Percentiles rank a stretch among this genome's conserved stretches.
Evolutionary conservation across 345 rosid genomes (phyloP).

Genomic region (Luvunga scandens): DNA sequence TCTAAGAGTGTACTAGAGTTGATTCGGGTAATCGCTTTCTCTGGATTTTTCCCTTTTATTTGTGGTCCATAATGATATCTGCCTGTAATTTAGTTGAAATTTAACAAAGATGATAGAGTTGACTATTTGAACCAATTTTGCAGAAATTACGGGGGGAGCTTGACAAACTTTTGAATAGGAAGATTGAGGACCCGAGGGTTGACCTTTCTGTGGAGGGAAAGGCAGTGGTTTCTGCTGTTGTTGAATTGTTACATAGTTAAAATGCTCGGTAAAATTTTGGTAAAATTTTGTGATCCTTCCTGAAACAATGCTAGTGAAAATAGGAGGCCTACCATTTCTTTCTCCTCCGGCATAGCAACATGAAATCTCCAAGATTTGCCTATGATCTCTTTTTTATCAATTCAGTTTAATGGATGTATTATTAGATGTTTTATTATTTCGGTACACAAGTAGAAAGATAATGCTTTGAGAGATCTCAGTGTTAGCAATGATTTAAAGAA

Average conservation of each 20-base stretch:
- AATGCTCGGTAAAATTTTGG: constrained; percentile 24
- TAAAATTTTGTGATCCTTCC: constrained; percentile 6
- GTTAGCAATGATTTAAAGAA: neutral
- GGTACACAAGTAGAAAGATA: neutral
- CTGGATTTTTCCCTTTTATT: neutral
- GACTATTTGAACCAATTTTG: constrained; percentile 9
- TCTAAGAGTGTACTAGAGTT: constrained; percentile 73
- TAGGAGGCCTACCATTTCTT: neutral
- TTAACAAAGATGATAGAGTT: neutral
- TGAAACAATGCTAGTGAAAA: too few species aligned
- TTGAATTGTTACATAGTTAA: constrained; percentile 71
- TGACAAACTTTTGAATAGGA: constrained; percentile 72
- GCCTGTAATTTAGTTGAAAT: neutral
- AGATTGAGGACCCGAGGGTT: constrained; percentile 82
- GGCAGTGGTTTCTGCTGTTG: constrained; percentile 83
- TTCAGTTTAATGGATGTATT: neutral
- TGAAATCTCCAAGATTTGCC: neutral
- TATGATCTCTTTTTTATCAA: neutral
- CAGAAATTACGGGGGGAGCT: constrained; percentile 84
- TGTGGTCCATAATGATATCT: neutral
- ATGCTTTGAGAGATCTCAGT: neutral
- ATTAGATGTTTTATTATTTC: neutral
- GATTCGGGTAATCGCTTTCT: constrained; percentile 50
- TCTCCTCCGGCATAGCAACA: neutral
- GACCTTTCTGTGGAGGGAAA: constrained; percentile 76